These are phyloP conservation scores for Phytophthora europaea DNA, from an alignment of 352 stramenopile species.

Conservation along the genomic window DNA sequence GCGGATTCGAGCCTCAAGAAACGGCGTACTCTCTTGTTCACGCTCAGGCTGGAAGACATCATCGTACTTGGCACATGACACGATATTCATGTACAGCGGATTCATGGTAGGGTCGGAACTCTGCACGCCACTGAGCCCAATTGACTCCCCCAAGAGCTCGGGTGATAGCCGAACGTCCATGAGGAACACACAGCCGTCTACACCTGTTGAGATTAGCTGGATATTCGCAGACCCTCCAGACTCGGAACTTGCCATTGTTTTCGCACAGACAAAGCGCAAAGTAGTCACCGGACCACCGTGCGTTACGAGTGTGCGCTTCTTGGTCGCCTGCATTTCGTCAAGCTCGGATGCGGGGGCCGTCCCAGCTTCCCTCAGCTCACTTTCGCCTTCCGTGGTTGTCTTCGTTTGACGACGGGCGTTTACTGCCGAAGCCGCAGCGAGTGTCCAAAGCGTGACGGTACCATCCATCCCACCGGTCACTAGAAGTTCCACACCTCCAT, in stretches of 20 bases:
- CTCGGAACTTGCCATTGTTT: constrained; percentile 13
- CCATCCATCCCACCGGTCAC: constrained; percentile 75
- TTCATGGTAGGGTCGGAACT: constrained; percentile 42
- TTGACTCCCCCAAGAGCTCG: constrained; percentile 43
- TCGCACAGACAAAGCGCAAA: constrained; percentile 56
- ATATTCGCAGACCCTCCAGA: constrained; percentile 38
- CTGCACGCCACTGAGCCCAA: constrained; percentile 12
- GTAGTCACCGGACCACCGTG: constrained; percentile 71
- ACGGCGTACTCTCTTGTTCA: constrained; percentile 47
- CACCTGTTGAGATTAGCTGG: constrained; percentile 69
- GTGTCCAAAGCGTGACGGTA: constrained; percentile 74
- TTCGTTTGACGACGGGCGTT: constrained; percentile 20
- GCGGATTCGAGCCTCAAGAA: constrained; percentile 52
- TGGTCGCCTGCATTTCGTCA: constrained; percentile 71
- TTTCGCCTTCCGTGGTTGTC: constrained; percentile 3
- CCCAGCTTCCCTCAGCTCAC: constrained; percentile 3
- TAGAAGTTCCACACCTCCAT: constrained; percentile 65
- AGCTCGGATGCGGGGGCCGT: constrained; percentile 32
- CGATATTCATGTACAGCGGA: constrained; percentile 68
- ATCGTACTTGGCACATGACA: constrained; percentile 81
- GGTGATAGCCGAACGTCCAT: constrained; percentile 59
- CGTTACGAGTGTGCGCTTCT: constrained; percentile 72
- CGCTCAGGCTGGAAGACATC: constrained; percentile 63
- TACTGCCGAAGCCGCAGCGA: constrained; percentile 40
- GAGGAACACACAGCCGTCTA: constrained; percentile 73